Percentiles rank a stretch among this genome's conserved stretches.
phyloP scores from a whole-genome alignment of 805 yeast species.

The Candida sphagnicola region DNA sequence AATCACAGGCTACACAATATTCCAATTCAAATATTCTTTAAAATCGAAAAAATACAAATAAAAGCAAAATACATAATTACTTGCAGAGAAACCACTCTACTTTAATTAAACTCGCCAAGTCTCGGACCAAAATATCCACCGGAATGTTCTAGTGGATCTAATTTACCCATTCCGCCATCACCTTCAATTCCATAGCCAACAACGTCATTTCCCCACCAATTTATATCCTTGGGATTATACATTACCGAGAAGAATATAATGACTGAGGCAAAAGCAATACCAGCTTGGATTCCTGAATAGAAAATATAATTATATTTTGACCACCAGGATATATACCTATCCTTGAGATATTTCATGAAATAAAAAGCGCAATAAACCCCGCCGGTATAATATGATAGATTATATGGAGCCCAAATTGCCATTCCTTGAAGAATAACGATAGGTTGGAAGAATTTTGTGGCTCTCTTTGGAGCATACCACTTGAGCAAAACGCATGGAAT shows the following conservation, averaged over 20 bases:
- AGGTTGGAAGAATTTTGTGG: conserved; percentile 25
- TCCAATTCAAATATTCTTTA: no score
- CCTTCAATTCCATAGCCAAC: conserved; percentile 20
- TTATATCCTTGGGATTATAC: conserved; percentile 19
- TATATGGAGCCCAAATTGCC: conserved; percentile 26
- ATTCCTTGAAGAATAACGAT: conserved; percentile 25
- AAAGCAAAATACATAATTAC: no score
- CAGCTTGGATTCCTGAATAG: conserved; percentile 23
- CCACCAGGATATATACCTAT: conserved; percentile 25
- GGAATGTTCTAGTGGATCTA: conserved; percentile 14
- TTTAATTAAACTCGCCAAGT: conserved; percentile 9
- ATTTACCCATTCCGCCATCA: conserved; percentile 29
- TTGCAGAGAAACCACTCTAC: no score
- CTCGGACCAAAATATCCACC: conserved; percentile 32
- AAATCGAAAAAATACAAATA: no score
- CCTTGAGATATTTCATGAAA: conserved; percentile 23
- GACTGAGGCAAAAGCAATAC: conserved; percentile 26
- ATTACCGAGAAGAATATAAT: conserved; percentile 32
- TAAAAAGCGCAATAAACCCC: conserved; percentile 19
- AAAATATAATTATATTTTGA: conserved; percentile 28
- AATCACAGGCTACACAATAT: no score
- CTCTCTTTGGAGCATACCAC: conserved; percentile 13
- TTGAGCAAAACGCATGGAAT: conserved; percentile 15
- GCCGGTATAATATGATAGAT: conserved; percentile 22
- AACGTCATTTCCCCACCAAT: conserved; percentile 24